Evolutionary conservation across 2,329 filamentous ascomycete species (phyloP).

Genomic region (Neonectria ditissima): DNA sequence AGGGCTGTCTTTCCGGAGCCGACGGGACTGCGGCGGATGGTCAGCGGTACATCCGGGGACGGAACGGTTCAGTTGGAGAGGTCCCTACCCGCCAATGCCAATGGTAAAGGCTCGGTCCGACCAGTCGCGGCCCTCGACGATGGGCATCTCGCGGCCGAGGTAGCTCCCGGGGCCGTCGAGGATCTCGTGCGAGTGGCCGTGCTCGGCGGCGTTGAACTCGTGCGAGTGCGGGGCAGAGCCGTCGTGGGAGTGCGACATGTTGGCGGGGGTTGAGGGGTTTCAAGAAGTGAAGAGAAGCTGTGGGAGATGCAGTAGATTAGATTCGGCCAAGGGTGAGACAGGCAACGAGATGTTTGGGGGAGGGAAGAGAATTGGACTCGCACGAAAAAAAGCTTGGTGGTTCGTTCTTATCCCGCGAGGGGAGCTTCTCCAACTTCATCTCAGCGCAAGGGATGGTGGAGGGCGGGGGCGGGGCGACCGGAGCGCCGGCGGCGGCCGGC

Average conservation of each 20-base stretch:
- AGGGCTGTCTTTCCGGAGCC: constrained; percentile 97
- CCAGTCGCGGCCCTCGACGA: constrained; percentile 90
- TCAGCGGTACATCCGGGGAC: no score
- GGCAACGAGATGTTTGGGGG: background rate
- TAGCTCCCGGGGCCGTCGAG: constrained; percentile 94
- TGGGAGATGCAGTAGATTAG: background rate
- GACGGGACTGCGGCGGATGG: constrained; percentile 76
- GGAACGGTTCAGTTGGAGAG: no score
- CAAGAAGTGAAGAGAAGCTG: background rate
- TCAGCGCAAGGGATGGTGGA: background rate
- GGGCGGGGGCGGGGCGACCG: constrained; percentile 4
- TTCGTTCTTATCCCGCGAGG: background rate
- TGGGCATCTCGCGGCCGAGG: constrained; percentile 90
- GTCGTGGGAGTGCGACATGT: constrained; percentile 64
- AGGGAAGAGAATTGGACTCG: constrained; percentile 7
- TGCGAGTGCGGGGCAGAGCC: constrained; percentile 68
- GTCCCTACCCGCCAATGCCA: constrained; percentile 91
- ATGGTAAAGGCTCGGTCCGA: constrained; percentile 91
- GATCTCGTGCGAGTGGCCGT: constrained; percentile 96
- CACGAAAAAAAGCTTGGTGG: constrained; percentile 1
- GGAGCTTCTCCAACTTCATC: constrained; percentile 1
- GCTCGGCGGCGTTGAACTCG: constrained; percentile 71
- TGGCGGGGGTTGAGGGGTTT: constrained; percentile 9
- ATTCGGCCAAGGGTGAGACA: no score
- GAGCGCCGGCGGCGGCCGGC: constrained; percentile 8